Evolutionary conservation across 495 filamentous ascomycete genomes (phyloP), one percentile per base, ranked within the genome.

Genomic region (Trypethelium eluteriae): DNA sequence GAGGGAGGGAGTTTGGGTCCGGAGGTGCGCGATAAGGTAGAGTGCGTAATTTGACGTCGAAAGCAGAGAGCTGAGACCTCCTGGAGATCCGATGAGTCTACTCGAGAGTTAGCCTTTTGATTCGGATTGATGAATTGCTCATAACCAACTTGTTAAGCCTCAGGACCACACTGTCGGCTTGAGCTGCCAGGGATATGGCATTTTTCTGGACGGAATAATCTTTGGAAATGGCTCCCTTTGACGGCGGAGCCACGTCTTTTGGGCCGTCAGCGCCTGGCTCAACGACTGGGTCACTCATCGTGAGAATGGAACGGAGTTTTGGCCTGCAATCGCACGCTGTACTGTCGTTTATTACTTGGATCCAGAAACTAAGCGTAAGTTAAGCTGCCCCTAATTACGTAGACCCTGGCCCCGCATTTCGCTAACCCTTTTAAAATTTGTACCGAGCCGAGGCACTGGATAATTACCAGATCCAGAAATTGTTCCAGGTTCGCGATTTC

Each of bases 11-110:
- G 72, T 63, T 36, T 70, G 69, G 44, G 73, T 61, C 61, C 74
- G 67, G 46, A 75, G 71, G 71, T 73, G 74, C 25, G 75, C 74
- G 64, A 75, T 70, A 34, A 75, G 70, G 70, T 77, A 77, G 66
- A 77, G 72, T 64, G 71, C 71, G 68, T 77, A 77, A 70, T 75
- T 77, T 64, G 73, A 69, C 65, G 75, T 75, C 41, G 70, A 73
- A 67, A 77, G 74, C 70, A 75, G 72, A 53, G 75, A 41, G 65
- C 62, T 68, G 66, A 77, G 74, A 64, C 75, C 75, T 67, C 75
- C 74, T 32, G 75, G 75, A 61, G 46, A 69, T 35, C 72, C 70
- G 36, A 77, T 67, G 38, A 77, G 64, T 69, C 75, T 77, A 49
- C 12, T 9, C 38, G 12, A 18, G 46, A 0, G 46, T 35, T 32